These are phyloP conservation scores for Myxozyma udenii DNA, from an alignment of 805 yeast genomes.

Conservation along the genomic window DNA sequence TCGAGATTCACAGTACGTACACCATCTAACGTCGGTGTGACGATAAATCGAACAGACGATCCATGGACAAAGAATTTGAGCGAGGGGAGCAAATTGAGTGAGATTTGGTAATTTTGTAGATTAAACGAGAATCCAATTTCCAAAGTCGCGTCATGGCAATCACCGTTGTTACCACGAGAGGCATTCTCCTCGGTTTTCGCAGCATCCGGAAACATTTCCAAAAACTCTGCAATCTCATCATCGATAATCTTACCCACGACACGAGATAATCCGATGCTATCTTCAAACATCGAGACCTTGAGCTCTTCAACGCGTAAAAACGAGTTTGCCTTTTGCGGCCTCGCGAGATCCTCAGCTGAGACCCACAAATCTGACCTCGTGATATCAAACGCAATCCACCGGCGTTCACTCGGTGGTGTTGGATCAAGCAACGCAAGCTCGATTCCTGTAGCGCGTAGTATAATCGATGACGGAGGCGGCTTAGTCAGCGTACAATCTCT, in stretches of 20 bases:
- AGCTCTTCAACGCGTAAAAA: conserved; percentile 15
- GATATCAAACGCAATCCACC: conserved; percentile 9
- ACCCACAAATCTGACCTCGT: conserved; percentile 13
- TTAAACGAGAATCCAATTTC: conserved; percentile 14
- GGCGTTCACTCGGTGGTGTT: conserved; percentile 5
- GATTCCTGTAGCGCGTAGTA: conserved; percentile 13
- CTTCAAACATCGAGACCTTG: conserved; percentile 12
- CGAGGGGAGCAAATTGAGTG: conserved; percentile 22
- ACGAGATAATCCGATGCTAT: conserved; percentile 15
- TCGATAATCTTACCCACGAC: conserved; percentile 4
- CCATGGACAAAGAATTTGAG: conserved; percentile 19
- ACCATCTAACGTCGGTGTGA: conserved; percentile 3
- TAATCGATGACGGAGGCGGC: conserved; percentile 12
- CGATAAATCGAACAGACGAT: conserved; percentile 14
- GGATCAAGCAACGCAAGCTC: conserved; percentile 20
- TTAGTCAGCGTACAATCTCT: not conserved
- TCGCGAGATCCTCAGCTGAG: conserved; percentile 5
- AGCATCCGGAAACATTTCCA: conserved; percentile 5
- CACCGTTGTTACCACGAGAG: not conserved
- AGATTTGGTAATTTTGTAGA: conserved; percentile 10
- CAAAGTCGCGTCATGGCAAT: conserved; percentile 6
- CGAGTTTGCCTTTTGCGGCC: conserved; percentile 9
- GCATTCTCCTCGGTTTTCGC: not conserved
- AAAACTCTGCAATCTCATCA: conserved; percentile 15
- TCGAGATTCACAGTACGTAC: conserved; percentile 19